Percentiles rank a stretch among this genome's conserved stretches.
These are phyloP conservation scores for Zygosaccharomyces pseudobailii DNA, from an alignment of 1,139 yeast genomes.

Conservation along the genomic window DNA sequence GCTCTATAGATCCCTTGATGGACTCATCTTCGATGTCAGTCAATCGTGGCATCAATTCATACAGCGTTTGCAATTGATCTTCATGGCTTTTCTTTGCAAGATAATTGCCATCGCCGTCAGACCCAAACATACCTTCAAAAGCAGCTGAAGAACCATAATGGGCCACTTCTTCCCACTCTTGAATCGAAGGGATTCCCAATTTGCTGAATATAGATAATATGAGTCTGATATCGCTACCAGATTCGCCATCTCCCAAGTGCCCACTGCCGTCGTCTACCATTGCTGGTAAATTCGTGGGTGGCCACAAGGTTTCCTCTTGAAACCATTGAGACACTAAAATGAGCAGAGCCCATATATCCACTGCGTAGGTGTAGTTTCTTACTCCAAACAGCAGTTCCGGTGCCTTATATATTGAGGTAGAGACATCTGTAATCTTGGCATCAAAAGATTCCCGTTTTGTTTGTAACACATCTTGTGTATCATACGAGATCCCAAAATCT, in stretches of 20 bases:
- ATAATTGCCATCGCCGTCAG: constrained; percentile 25
- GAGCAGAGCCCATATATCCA: constrained; percentile 84
- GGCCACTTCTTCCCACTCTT: constrained; percentile 45
- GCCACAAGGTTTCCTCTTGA: constrained; percentile 43
- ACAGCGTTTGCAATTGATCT: constrained; percentile 9
- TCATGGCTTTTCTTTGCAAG: constrained; percentile 9
- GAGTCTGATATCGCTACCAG: constrained; percentile 58
- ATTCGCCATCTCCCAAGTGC: constrained; percentile 34
- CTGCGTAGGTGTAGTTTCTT: constrained; percentile 51
- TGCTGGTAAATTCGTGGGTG: constrained; percentile 29
- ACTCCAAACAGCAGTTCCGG: constrained; percentile 78
- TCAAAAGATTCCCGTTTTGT: constrained; percentile 39
- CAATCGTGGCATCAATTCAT: constrained; percentile 37
- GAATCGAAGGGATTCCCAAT: constrained; percentile 64
- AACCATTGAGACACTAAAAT: constrained; percentile 59
- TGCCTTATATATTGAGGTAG: constrained; percentile 74
- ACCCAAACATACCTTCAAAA: constrained; percentile 36
- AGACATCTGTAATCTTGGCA: constrained; percentile 61
- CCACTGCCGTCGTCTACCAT: constrained; percentile 33
- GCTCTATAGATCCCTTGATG: constrained; percentile 17
- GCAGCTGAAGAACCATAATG: constrained; percentile 40
- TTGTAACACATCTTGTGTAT: constrained; percentile 35
- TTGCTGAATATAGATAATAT: constrained; percentile 55
- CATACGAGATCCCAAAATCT: constrained; percentile 78
- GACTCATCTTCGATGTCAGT: constrained; percentile 21